phyloP scores from a whole-genome alignment of 202 grass and related monocot genomes.

The Tripidium arundinaceum region DNA sequence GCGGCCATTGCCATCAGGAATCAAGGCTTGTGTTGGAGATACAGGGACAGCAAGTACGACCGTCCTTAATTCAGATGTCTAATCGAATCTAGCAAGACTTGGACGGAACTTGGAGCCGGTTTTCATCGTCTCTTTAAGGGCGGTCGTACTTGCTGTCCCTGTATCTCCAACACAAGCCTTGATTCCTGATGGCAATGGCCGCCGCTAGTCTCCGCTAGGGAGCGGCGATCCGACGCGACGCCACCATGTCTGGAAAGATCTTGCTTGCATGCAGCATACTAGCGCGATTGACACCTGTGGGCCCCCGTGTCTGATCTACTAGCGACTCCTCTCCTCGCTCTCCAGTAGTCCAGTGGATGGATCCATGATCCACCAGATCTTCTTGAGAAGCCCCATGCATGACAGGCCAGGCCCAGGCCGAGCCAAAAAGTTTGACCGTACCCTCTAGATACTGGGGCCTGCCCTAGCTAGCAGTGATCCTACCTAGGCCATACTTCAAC shows the following conservation, averaged over 20 bases:
- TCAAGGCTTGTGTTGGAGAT: neutral
- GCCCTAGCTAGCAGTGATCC: neutral
- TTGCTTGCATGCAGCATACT: neutral
- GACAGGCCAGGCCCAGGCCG: neutral
- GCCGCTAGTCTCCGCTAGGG: no score
- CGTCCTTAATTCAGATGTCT: neutral
- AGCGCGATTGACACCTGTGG: neutral
- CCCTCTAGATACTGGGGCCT: conserved; percentile 27
- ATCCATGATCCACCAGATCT: neutral
- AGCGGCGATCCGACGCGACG: conserved; percentile 13
- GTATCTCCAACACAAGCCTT: neutral
- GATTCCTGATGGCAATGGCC: conserved; percentile 8
- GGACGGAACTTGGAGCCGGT: neutral
- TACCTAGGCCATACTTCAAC: neutral
- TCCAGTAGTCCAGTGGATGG: neutral
- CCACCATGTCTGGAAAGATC: conserved; percentile 7
- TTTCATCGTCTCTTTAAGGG: neutral
- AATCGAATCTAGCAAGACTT: neutral
- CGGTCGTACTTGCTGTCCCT: neutral
- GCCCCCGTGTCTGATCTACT: neutral
- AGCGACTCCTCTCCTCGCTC: no score
- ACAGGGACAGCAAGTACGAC: neutral
- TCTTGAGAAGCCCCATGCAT: neutral
- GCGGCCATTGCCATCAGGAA: conserved; percentile 2
- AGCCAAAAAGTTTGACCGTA: conserved; percentile 55